Evolutionary conservation across 164 flowering plant species (phyloP).

Genomic region (Vitis rotundifolia): DNA sequence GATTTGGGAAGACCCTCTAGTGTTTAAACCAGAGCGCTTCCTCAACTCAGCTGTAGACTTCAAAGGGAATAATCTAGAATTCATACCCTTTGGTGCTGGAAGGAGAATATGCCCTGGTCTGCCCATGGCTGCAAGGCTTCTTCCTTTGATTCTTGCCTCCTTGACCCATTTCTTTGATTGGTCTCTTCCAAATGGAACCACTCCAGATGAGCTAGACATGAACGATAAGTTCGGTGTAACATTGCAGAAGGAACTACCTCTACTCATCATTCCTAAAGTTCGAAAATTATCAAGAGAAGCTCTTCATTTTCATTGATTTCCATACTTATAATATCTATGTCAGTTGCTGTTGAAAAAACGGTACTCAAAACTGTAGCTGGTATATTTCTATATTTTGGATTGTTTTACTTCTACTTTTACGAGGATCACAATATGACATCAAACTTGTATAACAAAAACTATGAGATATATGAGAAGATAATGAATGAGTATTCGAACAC

Average conservation of each 20-base stretch:
- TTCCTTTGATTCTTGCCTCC: constrained; percentile 14
- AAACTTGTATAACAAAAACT: background rate
- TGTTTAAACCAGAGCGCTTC: constrained; percentile 19
- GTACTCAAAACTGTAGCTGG: too few species aligned
- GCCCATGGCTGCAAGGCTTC: constrained; percentile 25
- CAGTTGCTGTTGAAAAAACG: background rate
- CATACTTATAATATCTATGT: background rate
- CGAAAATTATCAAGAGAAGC: background rate
- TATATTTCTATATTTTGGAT: too few species aligned
- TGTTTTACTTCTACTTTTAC: too few species aligned
- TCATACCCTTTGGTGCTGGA: constrained; percentile 30
- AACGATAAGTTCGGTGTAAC: constrained; percentile 16
- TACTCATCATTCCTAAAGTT: constrained; percentile 13
- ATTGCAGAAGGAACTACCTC: constrained; percentile 16
- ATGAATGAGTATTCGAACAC: background rate
- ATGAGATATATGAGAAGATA: background rate
- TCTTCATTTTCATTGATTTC: background rate
- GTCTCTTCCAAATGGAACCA: constrained; percentile 16
- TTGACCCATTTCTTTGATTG: constrained; percentile 23
- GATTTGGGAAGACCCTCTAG: constrained; percentile 9
- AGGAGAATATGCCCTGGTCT: constrained; percentile 28
- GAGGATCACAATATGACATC: too few species aligned
- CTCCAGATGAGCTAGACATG: constrained; percentile 12
- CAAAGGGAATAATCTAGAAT: constrained; percentile 23
- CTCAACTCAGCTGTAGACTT: constrained; percentile 5